phyloP scores from a whole-genome alignment of 306 rosid species.

The Rosa lucieae region DNA sequence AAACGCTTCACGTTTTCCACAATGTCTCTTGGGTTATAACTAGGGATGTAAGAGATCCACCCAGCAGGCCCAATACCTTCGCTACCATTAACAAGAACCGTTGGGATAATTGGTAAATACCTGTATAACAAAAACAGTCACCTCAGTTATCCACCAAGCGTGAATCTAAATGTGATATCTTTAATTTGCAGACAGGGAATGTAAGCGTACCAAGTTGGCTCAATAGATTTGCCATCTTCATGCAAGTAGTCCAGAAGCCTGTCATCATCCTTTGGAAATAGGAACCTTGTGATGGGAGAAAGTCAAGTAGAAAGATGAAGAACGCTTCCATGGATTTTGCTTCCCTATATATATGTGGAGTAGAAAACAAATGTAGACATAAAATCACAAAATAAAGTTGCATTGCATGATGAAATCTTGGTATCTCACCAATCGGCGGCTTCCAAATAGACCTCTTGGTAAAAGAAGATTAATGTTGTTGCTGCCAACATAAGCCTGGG shows the following conservation, averaged over 20 bases:
- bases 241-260: constrained; percentile 78
- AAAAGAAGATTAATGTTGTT: constrained; percentile 76
- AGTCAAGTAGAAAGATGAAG: constrained; percentile 66
- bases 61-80: too few species aligned
- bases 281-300: constrained; percentile 55
- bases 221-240: constrained; percentile 83
- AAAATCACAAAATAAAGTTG: neutral
- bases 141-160: neutral
- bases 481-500: constrained; percentile 87
- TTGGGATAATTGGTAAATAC: too few species aligned
- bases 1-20: too few species aligned
- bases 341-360: neutral
- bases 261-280: constrained; percentile 80
- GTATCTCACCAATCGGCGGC: constrained; percentile 57
- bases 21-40: too few species aligned
- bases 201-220: constrained; percentile 66
- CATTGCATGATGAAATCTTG: neutral
- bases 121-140: neutral
- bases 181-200: neutral
- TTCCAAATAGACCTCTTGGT: too few species aligned
- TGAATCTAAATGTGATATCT: neutral
- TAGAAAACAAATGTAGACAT: neutral
- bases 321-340: constrained; percentile 44
- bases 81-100: too few species aligned
- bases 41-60: too few species aligned